Conservation (phyloP, 345 rosid genomes). For the Abelmoschus esculentus region DNA sequence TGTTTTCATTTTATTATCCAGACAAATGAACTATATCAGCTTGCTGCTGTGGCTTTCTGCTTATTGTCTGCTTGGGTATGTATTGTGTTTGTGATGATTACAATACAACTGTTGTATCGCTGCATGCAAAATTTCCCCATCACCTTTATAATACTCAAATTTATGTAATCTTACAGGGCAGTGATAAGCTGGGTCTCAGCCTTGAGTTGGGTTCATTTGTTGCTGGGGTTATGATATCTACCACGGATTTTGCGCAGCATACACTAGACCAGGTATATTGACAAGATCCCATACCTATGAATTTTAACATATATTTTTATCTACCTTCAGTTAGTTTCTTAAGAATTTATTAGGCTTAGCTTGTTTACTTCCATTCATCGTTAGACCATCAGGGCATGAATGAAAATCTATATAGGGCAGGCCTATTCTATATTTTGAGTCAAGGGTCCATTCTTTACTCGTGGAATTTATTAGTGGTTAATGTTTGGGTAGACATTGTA, state of each 20-base stretch:
- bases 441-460: background rate
- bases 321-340: background rate
- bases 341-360: background rate
- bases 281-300: background rate
- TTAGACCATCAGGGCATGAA: background rate
- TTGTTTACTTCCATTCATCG: background rate
- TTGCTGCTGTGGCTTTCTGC: conserved; percentile 98
- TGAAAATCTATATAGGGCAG: background rate
- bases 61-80: conserved; percentile 98
- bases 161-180: conserved; percentile 73
- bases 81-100: conserved; percentile 12
- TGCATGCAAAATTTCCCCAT: background rate
- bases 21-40: conserved; percentile 99
- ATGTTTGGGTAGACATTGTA: background rate
- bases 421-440: conserved; percentile 2
- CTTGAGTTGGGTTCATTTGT: conserved; percentile 97
- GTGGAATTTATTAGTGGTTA: background rate
- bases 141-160: conserved; percentile 6
- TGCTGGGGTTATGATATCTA: conserved; percentile 99
- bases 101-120: background rate
- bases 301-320: background rate
- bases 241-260: conserved; percentile 90
- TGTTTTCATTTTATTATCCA: conserved; percentile 28
- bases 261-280: conserved; percentile 83
- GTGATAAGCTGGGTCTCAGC: conserved; percentile 98